Evolutionary conservation across 768 basidiomycete species (phyloP), one percentile per base, ranked within the genome.

Genomic region (Auriscalpium microsporum): DNA sequence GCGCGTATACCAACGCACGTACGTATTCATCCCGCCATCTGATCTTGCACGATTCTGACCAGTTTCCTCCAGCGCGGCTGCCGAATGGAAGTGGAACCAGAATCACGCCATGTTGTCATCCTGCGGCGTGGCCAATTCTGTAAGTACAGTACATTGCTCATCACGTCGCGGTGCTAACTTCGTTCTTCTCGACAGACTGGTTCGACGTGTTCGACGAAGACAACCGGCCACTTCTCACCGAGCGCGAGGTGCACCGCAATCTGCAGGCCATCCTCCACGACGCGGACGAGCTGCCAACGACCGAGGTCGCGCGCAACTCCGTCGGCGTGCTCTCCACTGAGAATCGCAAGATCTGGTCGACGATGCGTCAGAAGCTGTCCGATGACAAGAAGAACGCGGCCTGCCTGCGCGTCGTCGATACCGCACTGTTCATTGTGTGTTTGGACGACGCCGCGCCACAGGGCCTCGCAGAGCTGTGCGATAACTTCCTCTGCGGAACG

Each of bases 321-420:
- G 82, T 98, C 40, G 95, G 95, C n/a, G 87, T 99, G 13, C 77
- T 98, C 33, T 88, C 93, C 0, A 96, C 95, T 0, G 95, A 99
- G 69, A 92, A 94, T 66, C 78, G 95, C 36, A 94, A 90, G 71
- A 82, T 86, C 14, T 98, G 95, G 95, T 93, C 90, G 6, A 69
- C 70, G 3, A 77, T 94, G 8, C 83, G 94, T 21, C 68, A 75
- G 2, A 76, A 79, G 36, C 78, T 97, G 14, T 71, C 79, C 16
- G 63, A 73, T 42, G 86, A 95, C 71, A 72, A 78, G 48, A 81
- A 83, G 65, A 97, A 97, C 67, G 82, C 83, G 28, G 73, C 80
- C 1, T 94, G 92, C 59, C 77, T 99, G 40, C 75, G 83, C 5
- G 83, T 96, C 38, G 80, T 97, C 52, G 94, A 98, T 68, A 81